A percentile compares a stretch with the other conserved stretches of the same genome.
phyloP scores from a whole-genome alignment of 2,329 filamentous ascomycete genomes.

The Xylaria sp. region DNA sequence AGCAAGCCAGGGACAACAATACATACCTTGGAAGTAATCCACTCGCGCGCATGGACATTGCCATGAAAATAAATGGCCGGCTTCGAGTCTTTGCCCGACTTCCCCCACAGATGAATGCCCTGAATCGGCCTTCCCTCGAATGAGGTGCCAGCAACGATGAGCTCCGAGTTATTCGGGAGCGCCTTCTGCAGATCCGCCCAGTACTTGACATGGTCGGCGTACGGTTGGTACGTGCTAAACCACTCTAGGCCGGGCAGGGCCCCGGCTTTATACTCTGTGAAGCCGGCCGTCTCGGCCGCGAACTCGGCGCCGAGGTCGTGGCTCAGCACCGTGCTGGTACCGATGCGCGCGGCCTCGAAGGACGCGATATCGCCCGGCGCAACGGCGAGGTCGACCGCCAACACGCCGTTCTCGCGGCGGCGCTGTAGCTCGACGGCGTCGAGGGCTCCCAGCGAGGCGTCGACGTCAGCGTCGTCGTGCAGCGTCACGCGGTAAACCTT shows the following conservation, averaged over 20 bases:
- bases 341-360: slow-evolving; percentile 29
- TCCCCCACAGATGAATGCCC: slow-evolving; percentile 63
- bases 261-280: slow-evolving; percentile 23
- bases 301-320: slow-evolving; percentile 40
- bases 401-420: slow-evolving; percentile 13
- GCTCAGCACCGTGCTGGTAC: slow-evolving; percentile 29
- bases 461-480: slow-evolving; percentile 17
- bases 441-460: slow-evolving; percentile 30
- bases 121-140: slow-evolving; percentile 59
- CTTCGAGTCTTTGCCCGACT: slow-evolving; percentile 49
- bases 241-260: slow-evolving; percentile 47
- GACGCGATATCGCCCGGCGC: slow-evolving; percentile 36
- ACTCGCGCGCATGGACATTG: slow-evolving; percentile 60
- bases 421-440: slow-evolving; percentile 36
- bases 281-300: slow-evolving; percentile 31
- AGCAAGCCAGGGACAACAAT: too few relatives aligned
- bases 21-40: slow-evolving; percentile 63
- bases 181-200: slow-evolving; percentile 52
- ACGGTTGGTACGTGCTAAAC: slow-evolving; percentile 60
- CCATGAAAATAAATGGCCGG: slow-evolving; percentile 58
- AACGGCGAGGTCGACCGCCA: slow-evolving; percentile 42
- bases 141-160: slow-evolving; percentile 53
- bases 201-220: slow-evolving; percentile 57
- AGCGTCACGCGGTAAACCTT: slow-evolving; percentile 41
- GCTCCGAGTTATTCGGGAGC: slow-evolving; percentile 54